Conservation (phyloP, 2,329 filamentous ascomycete species). For the Fusarium sp. region DNA sequence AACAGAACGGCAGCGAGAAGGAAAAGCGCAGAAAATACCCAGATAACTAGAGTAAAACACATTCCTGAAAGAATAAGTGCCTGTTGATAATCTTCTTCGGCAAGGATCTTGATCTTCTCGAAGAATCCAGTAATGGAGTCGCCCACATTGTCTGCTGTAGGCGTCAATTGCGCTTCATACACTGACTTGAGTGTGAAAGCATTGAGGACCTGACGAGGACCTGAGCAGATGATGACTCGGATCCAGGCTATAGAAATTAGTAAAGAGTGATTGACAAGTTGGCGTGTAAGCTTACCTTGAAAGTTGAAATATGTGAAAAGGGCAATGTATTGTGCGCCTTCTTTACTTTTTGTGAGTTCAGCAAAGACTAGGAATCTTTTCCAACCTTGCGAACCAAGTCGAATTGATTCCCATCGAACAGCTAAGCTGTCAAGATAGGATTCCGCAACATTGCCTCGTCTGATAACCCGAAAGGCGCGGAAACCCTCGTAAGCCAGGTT, state of each 20-base stretch:
- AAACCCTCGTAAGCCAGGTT: constrained; percentile 84
- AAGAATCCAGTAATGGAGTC: constrained; percentile 80
- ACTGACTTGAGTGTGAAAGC: constrained; percentile 88
- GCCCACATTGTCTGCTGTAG: constrained; percentile 61
- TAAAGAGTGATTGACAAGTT: neutral
- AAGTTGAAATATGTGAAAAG: constrained; percentile 89
- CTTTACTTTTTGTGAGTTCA: constrained; percentile 88
- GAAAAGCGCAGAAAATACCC: constrained; percentile 81
- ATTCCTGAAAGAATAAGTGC: constrained; percentile 87
- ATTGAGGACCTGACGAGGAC: constrained; percentile 91
- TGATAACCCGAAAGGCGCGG: constrained; percentile 82
- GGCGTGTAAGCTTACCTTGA: constrained; percentile 58
- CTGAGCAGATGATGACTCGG: constrained; percentile 88
- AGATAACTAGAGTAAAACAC: constrained; percentile 90
- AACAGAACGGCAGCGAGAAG: constrained; percentile 79
- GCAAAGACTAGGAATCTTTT: constrained; percentile 92
- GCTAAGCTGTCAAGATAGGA: constrained; percentile 91
- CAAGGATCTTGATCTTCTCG: constrained; percentile 78
- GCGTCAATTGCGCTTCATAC: constrained; percentile 77
- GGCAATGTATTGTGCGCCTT: constrained; percentile 89
- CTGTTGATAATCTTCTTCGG: constrained; percentile 77
- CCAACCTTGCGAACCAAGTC: constrained; percentile 80
- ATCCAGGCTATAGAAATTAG: constrained; percentile 72
- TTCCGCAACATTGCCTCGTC: constrained; percentile 85
- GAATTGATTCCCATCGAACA: constrained; percentile 82